These are phyloP conservation scores for Gnaphalium uliginosum DNA, from an alignment of 129 eudicot species.

Conservation along the genomic window DNA sequence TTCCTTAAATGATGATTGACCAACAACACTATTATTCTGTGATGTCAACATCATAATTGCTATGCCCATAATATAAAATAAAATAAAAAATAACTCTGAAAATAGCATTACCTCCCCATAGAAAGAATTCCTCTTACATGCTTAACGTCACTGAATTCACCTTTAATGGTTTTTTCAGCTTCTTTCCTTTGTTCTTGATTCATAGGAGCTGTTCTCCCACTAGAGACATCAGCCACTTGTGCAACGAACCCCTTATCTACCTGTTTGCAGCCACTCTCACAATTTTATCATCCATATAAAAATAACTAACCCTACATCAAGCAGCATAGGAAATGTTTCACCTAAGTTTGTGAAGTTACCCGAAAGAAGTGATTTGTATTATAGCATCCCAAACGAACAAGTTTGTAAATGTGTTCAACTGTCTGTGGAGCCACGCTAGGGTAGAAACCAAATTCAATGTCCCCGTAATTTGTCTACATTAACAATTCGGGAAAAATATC, in stretches of 20 bases:
- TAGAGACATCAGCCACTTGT: slow-evolving; percentile 92
- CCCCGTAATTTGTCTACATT: slow-evolving; percentile 90
- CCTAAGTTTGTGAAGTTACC: slow-evolving; percentile 41
- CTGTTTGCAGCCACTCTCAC: slow-evolving; percentile 34
- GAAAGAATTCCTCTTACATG: slow-evolving; percentile 98
- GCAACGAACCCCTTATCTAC: slow-evolving; percentile 99
- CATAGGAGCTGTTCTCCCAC: slow-evolving; percentile 95
- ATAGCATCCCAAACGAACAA: slow-evolving; percentile 92
- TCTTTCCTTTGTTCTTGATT: slow-evolving; percentile 80
- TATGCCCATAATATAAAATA: too few relatives aligned
- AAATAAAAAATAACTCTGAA: neutral
- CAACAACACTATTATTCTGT: too few relatives aligned
- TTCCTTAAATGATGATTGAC: too few relatives aligned
- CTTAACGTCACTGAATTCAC: slow-evolving; percentile 95
- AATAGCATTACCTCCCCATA: slow-evolving; percentile 83
- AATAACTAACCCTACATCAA: neutral
- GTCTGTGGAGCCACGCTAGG: slow-evolving; percentile 91
- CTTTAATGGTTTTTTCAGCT: slow-evolving; percentile 81
- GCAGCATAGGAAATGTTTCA: neutral
- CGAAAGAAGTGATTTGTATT: slow-evolving; percentile 98
- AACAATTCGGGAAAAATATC: neutral
- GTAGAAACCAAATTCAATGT: slow-evolving; percentile 96
- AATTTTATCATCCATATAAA: slow-evolving; percentile 1
- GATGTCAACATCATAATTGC: too few relatives aligned
- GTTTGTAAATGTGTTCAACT: slow-evolving; percentile 95